Conservation (phyloP, 1,139 yeast genomes). For the Taphrina betulina region DNA sequence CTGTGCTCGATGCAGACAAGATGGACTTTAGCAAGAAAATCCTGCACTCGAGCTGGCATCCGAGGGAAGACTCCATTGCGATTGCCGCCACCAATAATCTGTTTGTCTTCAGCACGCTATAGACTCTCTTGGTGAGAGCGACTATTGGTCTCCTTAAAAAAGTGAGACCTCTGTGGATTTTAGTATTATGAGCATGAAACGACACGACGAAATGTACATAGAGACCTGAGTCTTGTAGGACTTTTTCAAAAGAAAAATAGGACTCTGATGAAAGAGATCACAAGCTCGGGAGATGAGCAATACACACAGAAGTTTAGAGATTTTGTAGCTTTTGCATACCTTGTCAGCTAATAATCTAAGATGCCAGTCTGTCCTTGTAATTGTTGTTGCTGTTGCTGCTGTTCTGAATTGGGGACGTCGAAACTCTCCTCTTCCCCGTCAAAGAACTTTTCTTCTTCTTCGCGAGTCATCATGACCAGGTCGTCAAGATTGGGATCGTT, state of each 20-base stretch:
- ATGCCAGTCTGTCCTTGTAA: constrained; percentile 16
- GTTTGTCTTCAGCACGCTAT: constrained; percentile 48
- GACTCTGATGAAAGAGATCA: too few relatives aligned
- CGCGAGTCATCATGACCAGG: not conserved
- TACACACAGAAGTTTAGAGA: too few relatives aligned
- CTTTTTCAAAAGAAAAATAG: too few relatives aligned
- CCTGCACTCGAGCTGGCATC: constrained; percentile 97
- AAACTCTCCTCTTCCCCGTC: constrained; percentile 4
- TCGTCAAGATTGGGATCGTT: constrained; percentile 2
- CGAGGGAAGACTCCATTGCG: constrained; percentile 92
- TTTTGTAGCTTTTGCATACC: not conserved
- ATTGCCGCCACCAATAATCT: constrained; percentile 95
- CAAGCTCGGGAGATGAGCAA: too few relatives aligned
- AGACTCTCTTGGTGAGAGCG: not conserved
- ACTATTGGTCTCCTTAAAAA: not conserved
- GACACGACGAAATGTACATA: not conserved
- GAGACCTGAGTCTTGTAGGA: too few relatives aligned
- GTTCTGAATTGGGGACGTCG: not conserved
- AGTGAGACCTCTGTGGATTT: not conserved
- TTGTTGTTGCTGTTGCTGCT: not conserved
- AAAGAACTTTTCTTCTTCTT: constrained; percentile 11
- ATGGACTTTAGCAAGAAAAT: constrained; percentile 94
- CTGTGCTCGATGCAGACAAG: constrained; percentile 58
- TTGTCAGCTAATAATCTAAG: constrained; percentile 1
- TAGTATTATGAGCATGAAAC: constrained; percentile 13